Percentiles rank a stretch among this genome's conserved stretches.
Conservation (phyloP, 768 basidiomycete genomes). For the Agaricus subrufescens region DNA sequence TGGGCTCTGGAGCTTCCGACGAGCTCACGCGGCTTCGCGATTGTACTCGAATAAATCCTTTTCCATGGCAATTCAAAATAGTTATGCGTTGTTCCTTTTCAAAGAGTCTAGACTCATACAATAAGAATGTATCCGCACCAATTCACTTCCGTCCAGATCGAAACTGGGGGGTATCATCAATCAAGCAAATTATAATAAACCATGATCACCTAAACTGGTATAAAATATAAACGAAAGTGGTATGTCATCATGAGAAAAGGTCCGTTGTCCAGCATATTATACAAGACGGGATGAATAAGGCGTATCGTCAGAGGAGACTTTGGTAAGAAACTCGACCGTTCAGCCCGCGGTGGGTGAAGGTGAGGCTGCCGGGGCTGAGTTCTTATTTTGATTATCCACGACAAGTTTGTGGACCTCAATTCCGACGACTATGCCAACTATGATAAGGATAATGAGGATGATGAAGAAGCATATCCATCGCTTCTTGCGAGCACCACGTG, state of each 20-base stretch:
- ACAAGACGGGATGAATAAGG: neutral
- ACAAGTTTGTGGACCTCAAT: slow-evolving; percentile 35
- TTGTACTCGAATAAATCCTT: neutral
- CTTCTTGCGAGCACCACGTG: slow-evolving; percentile 88
- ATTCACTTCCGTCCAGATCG: neutral
- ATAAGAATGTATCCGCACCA: neutral
- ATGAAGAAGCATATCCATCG: slow-evolving; percentile 96
- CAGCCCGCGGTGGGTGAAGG: neutral
- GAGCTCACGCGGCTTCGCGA: neutral
- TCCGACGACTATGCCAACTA: slow-evolving; percentile 60
- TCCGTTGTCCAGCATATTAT: slow-evolving; percentile 1
- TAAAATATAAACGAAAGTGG: neutral
- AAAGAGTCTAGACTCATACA: neutral
- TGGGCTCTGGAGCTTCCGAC: neutral
- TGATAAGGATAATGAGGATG: slow-evolving; percentile 57
- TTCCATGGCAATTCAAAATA: too few relatives aligned
- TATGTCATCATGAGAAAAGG: neutral
- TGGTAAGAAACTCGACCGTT: neutral
- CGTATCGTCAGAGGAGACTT: neutral
- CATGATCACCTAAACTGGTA: slow-evolving; percentile 4
- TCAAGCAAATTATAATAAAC: neutral
- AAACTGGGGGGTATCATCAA: slow-evolving; percentile 4
- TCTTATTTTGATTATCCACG: neutral
- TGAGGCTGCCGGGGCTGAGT: neutral
- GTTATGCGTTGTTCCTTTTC: neutral